Percentiles rank a stretch among this genome's conserved stretches.
Evolutionary conservation across 2,329 filamentous ascomycete species (phyloP).

Genomic region (Neophaeococcomyces aloes): DNA sequence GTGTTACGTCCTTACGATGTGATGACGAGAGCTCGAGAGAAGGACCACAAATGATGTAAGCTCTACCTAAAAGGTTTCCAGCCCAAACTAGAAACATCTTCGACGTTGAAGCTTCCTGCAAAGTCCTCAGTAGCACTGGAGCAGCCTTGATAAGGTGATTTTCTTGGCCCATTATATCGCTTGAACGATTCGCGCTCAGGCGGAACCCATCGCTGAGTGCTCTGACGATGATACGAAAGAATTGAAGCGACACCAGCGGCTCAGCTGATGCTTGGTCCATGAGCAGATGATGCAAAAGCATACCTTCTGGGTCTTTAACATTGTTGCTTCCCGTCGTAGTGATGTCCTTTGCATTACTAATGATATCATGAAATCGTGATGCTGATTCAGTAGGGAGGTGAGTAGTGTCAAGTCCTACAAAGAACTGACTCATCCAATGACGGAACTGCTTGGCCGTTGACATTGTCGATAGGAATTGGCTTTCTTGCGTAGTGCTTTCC

Average conservation of each 20-base stretch:
- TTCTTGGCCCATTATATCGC: slow-evolving; percentile 62
- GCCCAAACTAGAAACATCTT: slow-evolving; percentile 73
- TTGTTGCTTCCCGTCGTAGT: slow-evolving; percentile 58
- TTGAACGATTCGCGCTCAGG: slow-evolving; percentile 44
- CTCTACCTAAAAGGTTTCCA: slow-evolving; percentile 69
- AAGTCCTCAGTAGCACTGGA: slow-evolving; percentile 65
- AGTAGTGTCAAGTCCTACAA: slow-evolving; percentile 51
- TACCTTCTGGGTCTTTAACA: slow-evolving; percentile 63
- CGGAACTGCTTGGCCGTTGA: slow-evolving; percentile 66
- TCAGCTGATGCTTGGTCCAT: slow-evolving; percentile 55
- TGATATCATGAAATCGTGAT: slow-evolving; percentile 51
- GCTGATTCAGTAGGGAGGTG: slow-evolving; percentile 26
- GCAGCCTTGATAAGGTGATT: slow-evolving; percentile 51
- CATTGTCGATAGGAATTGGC: slow-evolving; percentile 66
- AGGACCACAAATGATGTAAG: slow-evolving; percentile 66
- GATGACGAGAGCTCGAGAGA: background rate
- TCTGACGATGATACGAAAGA: slow-evolving; percentile 58
- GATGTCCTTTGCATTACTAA: slow-evolving; percentile 57
- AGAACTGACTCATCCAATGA: slow-evolving; percentile 62
- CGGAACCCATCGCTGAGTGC: slow-evolving; percentile 68
- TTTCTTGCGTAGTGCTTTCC: slow-evolving; percentile 73
- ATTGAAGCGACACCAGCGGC: slow-evolving; percentile 58
- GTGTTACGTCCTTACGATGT: background rate
- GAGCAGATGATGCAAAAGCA: slow-evolving; percentile 67
- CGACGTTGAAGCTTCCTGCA: slow-evolving; percentile 52